Evolutionary conservation across 106 monocot species (phyloP).

Genomic region (Dactylorhiza incarnata): DNA sequence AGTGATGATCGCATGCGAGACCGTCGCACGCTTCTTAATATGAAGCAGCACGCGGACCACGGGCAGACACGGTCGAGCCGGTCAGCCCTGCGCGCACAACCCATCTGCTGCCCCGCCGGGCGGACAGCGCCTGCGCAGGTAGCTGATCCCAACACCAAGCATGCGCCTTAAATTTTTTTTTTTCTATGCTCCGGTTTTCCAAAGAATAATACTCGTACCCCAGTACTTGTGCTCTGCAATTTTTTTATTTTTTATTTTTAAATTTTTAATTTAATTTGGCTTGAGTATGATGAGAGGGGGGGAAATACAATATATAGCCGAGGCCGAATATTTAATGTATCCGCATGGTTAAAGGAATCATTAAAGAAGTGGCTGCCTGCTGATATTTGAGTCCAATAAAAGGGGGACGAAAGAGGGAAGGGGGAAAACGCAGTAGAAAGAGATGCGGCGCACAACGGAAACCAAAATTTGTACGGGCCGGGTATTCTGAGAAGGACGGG

Average conservation of each 20-base stretch:
- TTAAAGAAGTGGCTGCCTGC: slow-evolving; percentile 3
- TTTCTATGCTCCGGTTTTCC: background rate
- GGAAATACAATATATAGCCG: too few relatives aligned
- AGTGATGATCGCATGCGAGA: background rate
- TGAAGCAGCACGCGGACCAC: background rate
- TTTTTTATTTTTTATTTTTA: background rate
- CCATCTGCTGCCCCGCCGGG: background rate
- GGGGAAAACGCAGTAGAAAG: background rate
- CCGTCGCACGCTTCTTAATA: background rate
- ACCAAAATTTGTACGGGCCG: background rate
- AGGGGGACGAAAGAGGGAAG: background rate
- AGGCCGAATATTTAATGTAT: background rate
- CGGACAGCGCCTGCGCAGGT: slow-evolving; percentile 4
- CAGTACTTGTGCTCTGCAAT: background rate
- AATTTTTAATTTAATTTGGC: background rate
- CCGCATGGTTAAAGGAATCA: slow-evolving; percentile 10
- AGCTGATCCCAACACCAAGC: slow-evolving; percentile 4
- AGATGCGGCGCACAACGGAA: background rate
- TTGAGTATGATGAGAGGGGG: too few relatives aligned
- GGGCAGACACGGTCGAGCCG: background rate
- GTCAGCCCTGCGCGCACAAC: background rate
- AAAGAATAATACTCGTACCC: too few relatives aligned
- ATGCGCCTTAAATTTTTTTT: background rate
- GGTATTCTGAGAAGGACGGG: background rate
- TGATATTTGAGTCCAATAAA: background rate